Evolutionary conservation across 768 basidiomycete species (phyloP), one percentile per base, ranked within the genome.

Genomic region (Filobasidium floriforme): DNA sequence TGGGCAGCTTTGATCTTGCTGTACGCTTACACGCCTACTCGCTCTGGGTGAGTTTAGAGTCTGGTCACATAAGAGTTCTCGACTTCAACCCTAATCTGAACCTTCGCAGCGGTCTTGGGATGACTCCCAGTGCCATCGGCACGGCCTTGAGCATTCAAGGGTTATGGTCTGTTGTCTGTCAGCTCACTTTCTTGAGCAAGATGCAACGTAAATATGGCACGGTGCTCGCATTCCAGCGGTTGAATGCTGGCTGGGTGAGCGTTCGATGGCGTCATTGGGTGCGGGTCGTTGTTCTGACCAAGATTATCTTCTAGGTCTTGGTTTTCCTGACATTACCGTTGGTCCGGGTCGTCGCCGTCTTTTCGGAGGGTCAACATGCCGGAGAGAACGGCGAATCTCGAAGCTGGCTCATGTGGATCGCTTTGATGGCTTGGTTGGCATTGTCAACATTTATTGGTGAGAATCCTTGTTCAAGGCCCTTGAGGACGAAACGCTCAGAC

Each of bases 71-170:
- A 49, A 4, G 46, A 2, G 18, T 4, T 22, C 15, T 14, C 46
- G 46, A 37, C 9, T 49, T 12, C 46, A 14, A 49, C 5, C 46
- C 46, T 49, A 14, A 49, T 49, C 12, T 14, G 46, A 49, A 49
- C 12, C 46, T 18, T 26, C 24, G 9, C 63, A 78, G 75, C 40
- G 77, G 77, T 60, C 68, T 78, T 5, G 72, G 71, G 19, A 72
- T 78, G 73, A 73, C 77, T 11, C 64, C 77, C 3, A 66, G 71
- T n/a, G 72, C 73, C 3, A 78, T 78, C 19, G 77, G 77, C 19
- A 67, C 69, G 19, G 74, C 74, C 10, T 60, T 75, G n/a, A 69
- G 75, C 0, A 57, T 75, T 41, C 76, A 78, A 59, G 77, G 77
- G 7, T 12, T 76, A 24, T 75, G 73, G 71, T 71, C 75, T 5